Base-by-base conservation (phyloP, 2,329 filamentous ascomycete species). In the Epichloe baconii region DNA sequence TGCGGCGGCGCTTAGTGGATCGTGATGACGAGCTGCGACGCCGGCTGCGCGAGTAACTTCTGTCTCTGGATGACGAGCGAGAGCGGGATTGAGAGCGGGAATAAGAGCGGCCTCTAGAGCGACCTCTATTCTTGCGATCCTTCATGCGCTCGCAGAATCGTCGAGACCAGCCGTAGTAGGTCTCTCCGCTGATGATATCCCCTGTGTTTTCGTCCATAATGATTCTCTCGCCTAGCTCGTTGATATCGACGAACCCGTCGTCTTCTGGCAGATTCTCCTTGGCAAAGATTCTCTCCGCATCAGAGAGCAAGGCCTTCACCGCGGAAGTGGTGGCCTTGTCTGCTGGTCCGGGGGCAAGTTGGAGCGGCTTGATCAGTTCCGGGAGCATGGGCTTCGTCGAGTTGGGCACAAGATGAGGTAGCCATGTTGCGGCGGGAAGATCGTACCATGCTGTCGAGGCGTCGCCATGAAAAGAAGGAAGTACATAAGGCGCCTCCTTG, bases 151-250 rank as follows among this genome's bases (percentile, higher is more conserved):
- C 75, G 63, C 87, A 94, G 58, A 95, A 93, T 1, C 73, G 72
- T 40, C 79, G 77, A 5, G 88, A 91, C 89, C 89, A 95, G 54
- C 88, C 89, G 62, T 94, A 94, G 64, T 94, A 94, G 1, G 85
- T 87, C 55, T 87, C 82, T 1, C 82, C 83, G 6, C 75, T 73
- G 6, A 82, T 63, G 2, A 83, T 68, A 3, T 85, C 79, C 0
- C 82, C 82, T 0, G 79, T 84, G n/a, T 79, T 69, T 57, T 83
- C 79, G 58, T 88, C 81, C 3, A 79, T 64, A 17, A 82, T 69
- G 49, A 88, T 71, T 15, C 76, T 68, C 62, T 93, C 84, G 11
- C 88, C 88, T 53, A 93, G 72, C 56, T 84, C 81, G 61, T 88
- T 84, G n/a, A 91, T 69, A 56, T 88, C 82, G n/a, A 74, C 66